Evolutionary conservation across 139 green algal genomes (phyloP), one percentile per base, ranked within the genome.

Genomic region (Chlamydomonas asymmetrica): DNA sequence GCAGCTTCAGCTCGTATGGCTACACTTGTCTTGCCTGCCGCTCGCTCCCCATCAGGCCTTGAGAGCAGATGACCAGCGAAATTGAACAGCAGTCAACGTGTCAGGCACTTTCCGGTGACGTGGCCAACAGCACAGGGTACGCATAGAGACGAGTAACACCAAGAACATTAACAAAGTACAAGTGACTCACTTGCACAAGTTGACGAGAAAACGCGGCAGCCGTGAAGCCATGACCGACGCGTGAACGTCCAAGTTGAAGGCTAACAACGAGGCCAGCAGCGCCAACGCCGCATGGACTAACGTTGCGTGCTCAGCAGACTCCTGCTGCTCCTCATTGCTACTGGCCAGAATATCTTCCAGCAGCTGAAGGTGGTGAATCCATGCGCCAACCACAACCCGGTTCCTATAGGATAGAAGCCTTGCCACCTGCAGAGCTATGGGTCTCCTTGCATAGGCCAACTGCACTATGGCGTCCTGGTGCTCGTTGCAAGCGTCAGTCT

Each of bases 191-290:
- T 52, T 67, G 63, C 63, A 79, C 35, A 80, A 45, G 34, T 68
- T 31, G 35, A 74, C 74, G 35, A 80, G 57, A 29, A 54, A 31
- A 31, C 16, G 25, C 1, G 75, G 52, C 52, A 80, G 38, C 34
- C 59, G 45, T 6, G 73, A 73, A 27, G 45, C 32, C 74, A 80
- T 74, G 8, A 80, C 74, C 4, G 20, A 10, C 3, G 65, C n/a
- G 50, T 80, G 74, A 0, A 69, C 39, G 54, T 74, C 65, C 52
- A 62, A 31, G 65, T 80, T 80, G 74, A 80, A 80, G 31, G 74
- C 74, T 40, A 80, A 48, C 31, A 80, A 32, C 52, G 34, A 54
- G 54, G 74, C 68, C 39, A 80, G 54, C 54, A 80, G 63, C 48
- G 49, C 40, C 73, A 79, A 48, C 37, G 50, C 50, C 4, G 66